Conservation (phyloP, 805 yeast genomes). For the Lachancea nothofagi region DNA sequence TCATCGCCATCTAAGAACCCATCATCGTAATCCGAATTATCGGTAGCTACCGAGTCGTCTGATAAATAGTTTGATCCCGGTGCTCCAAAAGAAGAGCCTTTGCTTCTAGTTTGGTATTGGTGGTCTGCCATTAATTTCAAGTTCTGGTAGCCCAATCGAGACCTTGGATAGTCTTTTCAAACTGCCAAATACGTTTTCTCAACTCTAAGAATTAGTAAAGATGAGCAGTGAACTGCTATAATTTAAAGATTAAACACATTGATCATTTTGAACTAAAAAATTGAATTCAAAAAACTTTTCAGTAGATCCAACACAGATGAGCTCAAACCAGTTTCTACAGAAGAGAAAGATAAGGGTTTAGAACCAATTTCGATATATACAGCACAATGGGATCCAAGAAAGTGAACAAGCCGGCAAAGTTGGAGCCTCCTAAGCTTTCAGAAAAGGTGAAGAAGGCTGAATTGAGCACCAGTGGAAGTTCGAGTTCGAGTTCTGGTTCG, state of each 20-base stretch:
- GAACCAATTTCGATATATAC: conserved; percentile 2
- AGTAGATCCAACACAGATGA: too few relatives aligned
- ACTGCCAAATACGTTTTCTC: too few relatives aligned
- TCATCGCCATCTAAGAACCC: conserved; percentile 21
- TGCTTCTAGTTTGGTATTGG: conserved; percentile 23
- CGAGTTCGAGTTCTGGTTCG: conserved; percentile 18
- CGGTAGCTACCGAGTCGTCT: conserved; percentile 30
- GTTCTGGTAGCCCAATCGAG: not conserved
- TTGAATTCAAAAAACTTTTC: not conserved
- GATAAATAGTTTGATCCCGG: conserved; percentile 28
- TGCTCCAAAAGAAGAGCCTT: conserved; percentile 21
- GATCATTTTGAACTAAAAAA: not conserved
- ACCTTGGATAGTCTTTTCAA: too few relatives aligned
- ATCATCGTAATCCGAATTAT: conserved; percentile 23
- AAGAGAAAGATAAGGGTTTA: too few relatives aligned
- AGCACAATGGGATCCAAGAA: conserved; percentile 17
- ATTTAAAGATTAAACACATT: too few relatives aligned
- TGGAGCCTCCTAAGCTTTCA: conserved; percentile 28
- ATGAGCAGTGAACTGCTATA: too few relatives aligned
- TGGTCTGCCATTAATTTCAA: conserved; percentile 5
- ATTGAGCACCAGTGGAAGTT: conserved; percentile 13
- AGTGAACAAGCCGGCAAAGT: conserved; percentile 10
- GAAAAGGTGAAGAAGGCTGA: conserved; percentile 19
- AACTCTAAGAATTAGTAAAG: too few relatives aligned
- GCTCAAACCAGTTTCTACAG: too few relatives aligned